phyloP scores from a whole-genome alignment of 2,329 filamentous ascomycete species.

The Teratosphaeria viscida region DNA sequence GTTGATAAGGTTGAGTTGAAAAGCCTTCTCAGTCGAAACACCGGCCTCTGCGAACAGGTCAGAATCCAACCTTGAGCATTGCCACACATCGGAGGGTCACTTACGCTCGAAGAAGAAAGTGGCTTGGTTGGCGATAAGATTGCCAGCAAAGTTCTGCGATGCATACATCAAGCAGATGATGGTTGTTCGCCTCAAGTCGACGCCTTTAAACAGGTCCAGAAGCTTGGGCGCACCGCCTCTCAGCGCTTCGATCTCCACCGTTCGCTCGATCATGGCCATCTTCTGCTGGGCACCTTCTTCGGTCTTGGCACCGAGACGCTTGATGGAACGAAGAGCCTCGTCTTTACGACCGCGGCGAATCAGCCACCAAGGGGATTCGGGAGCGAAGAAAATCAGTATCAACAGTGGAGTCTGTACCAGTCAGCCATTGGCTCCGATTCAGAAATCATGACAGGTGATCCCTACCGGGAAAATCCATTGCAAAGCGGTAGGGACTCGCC shows the following conservation, averaged over 20 bases:
- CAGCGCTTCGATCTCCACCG: slow-evolving; percentile 42
- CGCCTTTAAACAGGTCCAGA: slow-evolving; percentile 46
- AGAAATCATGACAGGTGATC: not conserved
- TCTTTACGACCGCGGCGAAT: slow-evolving; percentile 39
- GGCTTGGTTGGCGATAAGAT: slow-evolving; percentile 53
- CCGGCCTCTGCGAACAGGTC: slow-evolving; percentile 26
- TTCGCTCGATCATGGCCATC: slow-evolving; percentile 28
- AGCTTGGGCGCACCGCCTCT: slow-evolving; percentile 38
- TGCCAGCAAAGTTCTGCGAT: slow-evolving; percentile 52
- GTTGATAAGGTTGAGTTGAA: slow-evolving; percentile 26
- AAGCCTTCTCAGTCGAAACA: slow-evolving; percentile 22
- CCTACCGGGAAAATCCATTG: not conserved
- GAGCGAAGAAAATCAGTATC: slow-evolving; percentile 41
- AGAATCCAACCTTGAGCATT: not conserved
- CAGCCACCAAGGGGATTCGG: slow-evolving; percentile 47
- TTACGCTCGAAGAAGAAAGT: slow-evolving; percentile 50
- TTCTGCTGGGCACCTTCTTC: slow-evolving; percentile 15
- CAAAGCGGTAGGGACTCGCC: not conserved
- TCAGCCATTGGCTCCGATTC: not conserved
- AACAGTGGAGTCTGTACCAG: not conserved
- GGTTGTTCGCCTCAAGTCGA: slow-evolving; percentile 43
- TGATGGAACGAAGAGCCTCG: slow-evolving; percentile 37
- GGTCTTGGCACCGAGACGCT: slow-evolving; percentile 39
- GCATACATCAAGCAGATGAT: slow-evolving; percentile 49
- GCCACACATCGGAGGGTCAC: slow-evolving; percentile 14